A percentile compares a stretch with the other conserved stretches of the same genome.
phyloP scores from a whole-genome alignment of 1,284 basidiomycete genomes.

The Ustilago tritici region DNA sequence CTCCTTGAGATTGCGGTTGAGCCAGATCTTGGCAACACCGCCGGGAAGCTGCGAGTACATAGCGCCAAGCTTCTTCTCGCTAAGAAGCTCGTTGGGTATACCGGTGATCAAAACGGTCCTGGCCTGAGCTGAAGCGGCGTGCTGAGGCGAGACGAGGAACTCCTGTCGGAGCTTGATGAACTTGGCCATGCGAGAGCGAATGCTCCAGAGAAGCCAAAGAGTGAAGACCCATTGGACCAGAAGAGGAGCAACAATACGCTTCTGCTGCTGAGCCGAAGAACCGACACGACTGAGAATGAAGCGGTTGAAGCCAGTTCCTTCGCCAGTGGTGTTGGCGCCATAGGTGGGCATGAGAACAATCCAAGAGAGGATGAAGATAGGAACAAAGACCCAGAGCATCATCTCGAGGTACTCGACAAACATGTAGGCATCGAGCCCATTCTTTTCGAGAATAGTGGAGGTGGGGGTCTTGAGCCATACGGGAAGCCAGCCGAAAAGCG shows the following conservation, averaged over 20 bases:
- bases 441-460: conserved; percentile 72
- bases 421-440: conserved; percentile 93
- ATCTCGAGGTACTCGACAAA: conserved; percentile 87
- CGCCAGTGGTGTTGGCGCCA: conserved; percentile 70
- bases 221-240: conserved; percentile 64
- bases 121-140: conserved; percentile 81
- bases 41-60: conserved; percentile 84
- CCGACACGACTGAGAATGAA: conserved; percentile 83
- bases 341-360: conserved; percentile 76
- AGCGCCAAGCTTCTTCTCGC: conserved; percentile 76
- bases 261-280: conserved; percentile 46
- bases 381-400: conserved; percentile 82
- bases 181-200: conserved; percentile 82
- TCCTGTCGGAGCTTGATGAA: conserved; percentile 85
- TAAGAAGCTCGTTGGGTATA: conserved; percentile 82
- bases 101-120: conserved; percentile 90
- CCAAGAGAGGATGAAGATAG: conserved; percentile 73
- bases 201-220: conserved; percentile 83
- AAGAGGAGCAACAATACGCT: conserved; percentile 60
- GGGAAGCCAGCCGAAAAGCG: conserved; percentile 70
- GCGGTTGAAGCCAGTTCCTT: conserved; percentile 77
- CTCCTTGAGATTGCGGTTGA: conserved; percentile 84
- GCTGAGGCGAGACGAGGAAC: conserved; percentile 81
- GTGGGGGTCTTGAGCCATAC: conserved; percentile 68
- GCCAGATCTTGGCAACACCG: conserved; percentile 88